Percentiles rank a stretch among this genome's conserved stretches.
These are phyloP conservation scores for Nevesoporus exiguus DNA, from an alignment of 768 basidiomycete species.

Conservation along the genomic window DNA sequence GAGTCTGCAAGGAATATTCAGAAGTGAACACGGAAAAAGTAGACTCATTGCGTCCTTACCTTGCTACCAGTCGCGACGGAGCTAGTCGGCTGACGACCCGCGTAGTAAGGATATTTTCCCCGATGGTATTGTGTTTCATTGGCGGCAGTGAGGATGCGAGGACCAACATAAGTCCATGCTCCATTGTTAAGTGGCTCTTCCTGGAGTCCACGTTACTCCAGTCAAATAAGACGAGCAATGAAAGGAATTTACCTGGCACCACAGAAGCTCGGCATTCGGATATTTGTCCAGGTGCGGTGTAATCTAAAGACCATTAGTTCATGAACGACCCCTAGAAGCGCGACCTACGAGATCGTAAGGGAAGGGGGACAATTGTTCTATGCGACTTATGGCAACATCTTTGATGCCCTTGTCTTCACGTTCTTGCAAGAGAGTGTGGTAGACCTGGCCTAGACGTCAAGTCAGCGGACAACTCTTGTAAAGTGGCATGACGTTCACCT, in stretches of 20 bases:
- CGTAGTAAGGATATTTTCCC: slow-evolving; percentile 87
- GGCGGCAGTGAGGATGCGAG: slow-evolving; percentile 91
- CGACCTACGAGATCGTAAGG: slow-evolving; percentile 85
- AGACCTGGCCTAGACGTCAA: slow-evolving; percentile 74
- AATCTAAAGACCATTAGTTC: slow-evolving; percentile 44
- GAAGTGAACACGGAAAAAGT: not conserved
- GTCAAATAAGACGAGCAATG: not conserved
- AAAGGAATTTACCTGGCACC: slow-evolving; percentile 69
- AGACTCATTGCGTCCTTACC: slow-evolving; percentile 38
- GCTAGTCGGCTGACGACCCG: slow-evolving; percentile 88
- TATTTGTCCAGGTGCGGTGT: slow-evolving; percentile 95
- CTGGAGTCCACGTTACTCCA: slow-evolving; percentile 30
- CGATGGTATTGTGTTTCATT: slow-evolving; percentile 87
- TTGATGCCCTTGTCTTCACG: slow-evolving; percentile 89
- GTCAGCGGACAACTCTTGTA: not conserved
- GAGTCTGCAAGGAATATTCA: slow-evolving; percentile 38
- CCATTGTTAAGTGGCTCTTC: slow-evolving; percentile 98
- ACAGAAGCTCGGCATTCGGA: slow-evolving; percentile 89
- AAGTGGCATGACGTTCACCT: slow-evolving; percentile 36
- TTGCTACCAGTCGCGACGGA: slow-evolving; percentile 93
- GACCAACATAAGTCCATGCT: slow-evolving; percentile 94
- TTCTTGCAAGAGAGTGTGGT: slow-evolving; percentile 83
- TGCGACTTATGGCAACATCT: slow-evolving; percentile 88
- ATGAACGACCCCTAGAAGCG: not conserved
- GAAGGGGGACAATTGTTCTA: slow-evolving; percentile 96